Conservation (phyloP, 352 stramenopile genomes). For the Phytophthora pisi region DNA sequence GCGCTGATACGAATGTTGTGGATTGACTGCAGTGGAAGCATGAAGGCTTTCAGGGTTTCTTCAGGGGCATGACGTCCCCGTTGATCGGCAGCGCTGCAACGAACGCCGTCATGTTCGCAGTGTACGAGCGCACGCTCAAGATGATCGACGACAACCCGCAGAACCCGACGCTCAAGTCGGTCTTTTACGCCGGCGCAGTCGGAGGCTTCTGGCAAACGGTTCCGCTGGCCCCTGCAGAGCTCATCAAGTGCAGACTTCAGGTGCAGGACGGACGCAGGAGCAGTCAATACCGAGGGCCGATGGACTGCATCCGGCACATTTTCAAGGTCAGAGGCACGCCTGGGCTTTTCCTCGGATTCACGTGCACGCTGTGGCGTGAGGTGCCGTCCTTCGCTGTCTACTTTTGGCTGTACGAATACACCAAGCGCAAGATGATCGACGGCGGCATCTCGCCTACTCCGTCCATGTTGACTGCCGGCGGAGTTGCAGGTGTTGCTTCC, state of each 20-base stretch:
- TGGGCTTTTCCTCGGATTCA: slow-evolving; percentile 79
- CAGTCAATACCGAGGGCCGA: slow-evolving; percentile 65
- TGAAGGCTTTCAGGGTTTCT: slow-evolving; percentile 81
- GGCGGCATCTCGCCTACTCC: slow-evolving; percentile 58
- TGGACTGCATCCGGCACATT: slow-evolving; percentile 83
- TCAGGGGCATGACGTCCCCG: slow-evolving; percentile 86
- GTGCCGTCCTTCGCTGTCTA: slow-evolving; percentile 87
- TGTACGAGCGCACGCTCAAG: slow-evolving; percentile 76
- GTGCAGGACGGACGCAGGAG: slow-evolving; percentile 65
- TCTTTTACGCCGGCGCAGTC: slow-evolving; percentile 71
- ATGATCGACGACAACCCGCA: slow-evolving; percentile 61
- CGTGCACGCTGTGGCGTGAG: slow-evolving; percentile 75
- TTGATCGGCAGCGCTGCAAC: slow-evolving; percentile 83
- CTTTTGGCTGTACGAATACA: slow-evolving; percentile 83
- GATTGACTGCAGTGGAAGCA: slow-evolving; percentile 40
- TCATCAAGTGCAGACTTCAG: slow-evolving; percentile 88
- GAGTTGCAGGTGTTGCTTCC: slow-evolving; percentile 73
- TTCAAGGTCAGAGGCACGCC: slow-evolving; percentile 58
- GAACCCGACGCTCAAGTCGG: slow-evolving; percentile 62
- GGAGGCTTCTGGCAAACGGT: slow-evolving; percentile 82
- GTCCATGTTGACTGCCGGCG: slow-evolving; percentile 84
- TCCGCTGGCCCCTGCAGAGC: slow-evolving; percentile 73
- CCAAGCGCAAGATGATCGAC: slow-evolving; percentile 75
- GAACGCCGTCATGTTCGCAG: slow-evolving; percentile 89
- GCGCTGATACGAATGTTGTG: background rate